Evolutionary conservation across 2,329 filamentous ascomycete species (phyloP), one percentile per base, ranked within the genome.

Genomic region (Botrytis byssoidea): DNA sequence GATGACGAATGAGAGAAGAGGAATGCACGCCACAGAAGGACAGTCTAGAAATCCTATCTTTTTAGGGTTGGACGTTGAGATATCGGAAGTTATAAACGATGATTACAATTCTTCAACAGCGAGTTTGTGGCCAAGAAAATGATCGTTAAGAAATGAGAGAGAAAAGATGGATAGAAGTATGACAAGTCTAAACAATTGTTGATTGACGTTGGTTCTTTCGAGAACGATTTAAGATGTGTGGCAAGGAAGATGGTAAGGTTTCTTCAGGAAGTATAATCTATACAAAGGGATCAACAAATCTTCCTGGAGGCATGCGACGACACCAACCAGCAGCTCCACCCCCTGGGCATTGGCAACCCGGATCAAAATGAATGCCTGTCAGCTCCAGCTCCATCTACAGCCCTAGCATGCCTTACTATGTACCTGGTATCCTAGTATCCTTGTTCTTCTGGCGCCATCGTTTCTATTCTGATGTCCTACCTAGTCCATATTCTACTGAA

Each of bases 291-390:
- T 76, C 77, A 78, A 75, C 76, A 75, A 72, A 37, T 60, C 65
- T 40, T 57, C 46, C 63, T 74, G 32, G 63, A 74, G 61, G 64
- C 72, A 64, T 77, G 78, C 76, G 76, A 79, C 78, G 78, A 78
- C 79, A 79, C 77, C 74, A 79, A 76, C 77, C 77, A 78, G 75
- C 77, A 78, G 75, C 75, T 70, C 75, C 65, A 76, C 70, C 75
- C 76, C 76, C 74, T 77, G 76, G 75, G 66, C 71, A 72, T 75
- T 74, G 37, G 32, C 72, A 74, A 74, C 74, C 75, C 74, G 77
- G 75, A 75, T 75, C 76, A 77, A 75, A 68, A 76, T 77, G 74
- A 75, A 79, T 78, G 78, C 78, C 76, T 77, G 78, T 79, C 77
- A 79, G 75, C 77, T 76, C 74, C 70, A 76, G 63, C 46, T 44